Base-by-base conservation (phyloP, 192 early-diverging fungal species). In the Nowakowskiella sp. region DNA sequence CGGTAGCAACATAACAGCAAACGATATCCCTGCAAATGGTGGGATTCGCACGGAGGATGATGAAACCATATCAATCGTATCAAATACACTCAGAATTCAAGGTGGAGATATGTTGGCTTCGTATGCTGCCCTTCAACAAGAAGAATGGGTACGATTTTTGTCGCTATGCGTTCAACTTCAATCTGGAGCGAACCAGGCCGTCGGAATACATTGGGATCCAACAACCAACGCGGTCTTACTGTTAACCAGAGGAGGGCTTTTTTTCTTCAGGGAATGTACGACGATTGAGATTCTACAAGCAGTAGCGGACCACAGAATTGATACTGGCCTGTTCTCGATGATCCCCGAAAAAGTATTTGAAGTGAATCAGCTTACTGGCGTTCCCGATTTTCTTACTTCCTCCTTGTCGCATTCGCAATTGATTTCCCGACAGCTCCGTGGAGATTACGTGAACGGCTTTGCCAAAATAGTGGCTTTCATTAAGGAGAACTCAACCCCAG, bases 401-500 rank as follows among this genome's bases (percentile, higher is more conserved):
- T n/a, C n/a, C n/a, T n/a, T n/a, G n/a, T n/a, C n/a, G n/a, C n/a
- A n/a, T n/a, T n/a, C n/a, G n/a, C n/a, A n/a, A n/a, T n/a, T n/a
- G 49, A 36, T 6, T 9, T 9, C 6, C 31, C 49, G 6, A 19
- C 49, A 6, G 25, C 49, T 53, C 26, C n/a, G n/a, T n/a, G n/a
- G n/a, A n/a, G n/a, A n/a, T n/a, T n/a, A n/a, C n/a, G n/a, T n/a
- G n/a, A n/a, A n/a, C n/a, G n/a, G n/a, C n/a, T n/a, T n/a, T n/a
- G n/a, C n/a, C n/a, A n/a, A n/a, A n/a, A n/a, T n/a, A n/a, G n/a
- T n/a, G n/a, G n/a, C n/a, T n/a, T n/a, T n/a, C n/a, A n/a, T n/a
- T n/a, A n/a, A n/a, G n/a, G 48, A 30, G n/a, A 7, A 10, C 36
- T 45, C 4, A 62, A 53, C 34, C 22, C 60, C 42, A 62, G 51